phyloP scores from a whole-genome alignment of 208 protist genomes.

The Leptomonas seymouri region DNA sequence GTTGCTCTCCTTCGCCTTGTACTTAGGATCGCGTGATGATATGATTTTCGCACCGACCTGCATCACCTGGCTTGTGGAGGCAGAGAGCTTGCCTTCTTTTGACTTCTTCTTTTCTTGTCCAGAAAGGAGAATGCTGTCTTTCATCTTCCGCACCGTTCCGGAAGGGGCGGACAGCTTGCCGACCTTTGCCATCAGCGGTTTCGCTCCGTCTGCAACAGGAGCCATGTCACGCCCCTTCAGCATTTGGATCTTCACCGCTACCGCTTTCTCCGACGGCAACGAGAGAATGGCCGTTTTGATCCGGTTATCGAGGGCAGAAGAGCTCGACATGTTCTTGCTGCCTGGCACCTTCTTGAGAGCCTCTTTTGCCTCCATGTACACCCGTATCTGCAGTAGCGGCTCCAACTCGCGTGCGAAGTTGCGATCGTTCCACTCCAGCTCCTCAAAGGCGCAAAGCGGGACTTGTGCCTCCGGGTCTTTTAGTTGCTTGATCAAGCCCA shows the following conservation, averaged over 20 bases:
- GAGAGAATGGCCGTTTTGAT: conserved; percentile 55
- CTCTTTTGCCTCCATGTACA: conserved; percentile 67
- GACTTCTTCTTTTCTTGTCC: neutral
- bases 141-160: conserved; percentile 32
- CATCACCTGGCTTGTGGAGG: conserved; percentile 33
- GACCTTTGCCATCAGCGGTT: conserved; percentile 8
- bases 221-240: conserved; percentile 27
- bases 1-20: conserved; percentile 38
- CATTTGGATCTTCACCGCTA: conserved; percentile 34
- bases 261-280: conserved; percentile 36
- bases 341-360: conserved; percentile 19
- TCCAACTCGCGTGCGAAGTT: conserved; percentile 48
- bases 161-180: conserved; percentile 33
- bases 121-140: conserved; percentile 26
- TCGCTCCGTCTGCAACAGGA: neutral
- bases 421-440: conserved; percentile 58
- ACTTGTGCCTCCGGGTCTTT: conserved; percentile 32
- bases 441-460: conserved; percentile 40
- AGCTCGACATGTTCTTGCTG: conserved; percentile 3
- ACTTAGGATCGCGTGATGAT: conserved; percentile 18
- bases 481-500: conserved; percentile 39
- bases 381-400: conserved; percentile 42
- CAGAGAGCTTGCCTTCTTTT: conserved; percentile 27
- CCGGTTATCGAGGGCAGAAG: conserved; percentile 22
- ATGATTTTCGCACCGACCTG: conserved; percentile 18